Base-by-base conservation (phyloP, 805 yeast species). In the Tetrapisispora taiwanensis region DNA sequence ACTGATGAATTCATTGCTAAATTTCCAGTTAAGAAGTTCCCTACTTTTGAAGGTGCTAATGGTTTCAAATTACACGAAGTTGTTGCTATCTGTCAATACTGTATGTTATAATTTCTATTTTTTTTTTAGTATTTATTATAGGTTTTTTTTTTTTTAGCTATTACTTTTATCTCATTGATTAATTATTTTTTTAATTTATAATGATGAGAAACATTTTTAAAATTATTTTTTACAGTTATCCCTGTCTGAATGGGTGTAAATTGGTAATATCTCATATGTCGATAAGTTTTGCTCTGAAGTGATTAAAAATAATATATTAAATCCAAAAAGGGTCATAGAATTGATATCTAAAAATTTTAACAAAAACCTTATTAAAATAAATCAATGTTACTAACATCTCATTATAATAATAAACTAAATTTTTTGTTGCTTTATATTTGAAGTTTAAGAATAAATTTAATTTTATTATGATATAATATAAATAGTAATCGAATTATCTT, bases 11-110 rank as follows among this genome's bases (percentile, higher is more conserved):
- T 59, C 63, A 57, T 58, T 42, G 66, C 68, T 49, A 54, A 67
- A 56, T 84, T 83, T 75, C 87, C 89, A 62, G 68, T 79, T 60
- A 69, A 63, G 46, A 77, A 74, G 66, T 67, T 70, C 51, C 92
- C 94, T 66, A 78, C 85, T 50, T 81, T 81, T 54, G 54, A 75
- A 63, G 88, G 84, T 48, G 79, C 83, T 58, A 76, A 82, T 62
- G 89, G 89, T 50, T 78, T 71, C 74, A 81, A 81, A 65, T 70
- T 84, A 61, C 72, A 75, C 53, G 90, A 84, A 74, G 70, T 68
- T 45, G 69, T 78, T 55, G 89, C 94, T 51, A 65, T 82, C 56
- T 53, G 71, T 51, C 60, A 72, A 63, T 79, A 82, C 71, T 46
- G 61, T 57, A 57, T 55, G 61, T 52, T 47, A 15, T 24, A 22